Base-by-base conservation (phyloP, 257 asterid species). In the Solanum bulbocastanum region DNA sequence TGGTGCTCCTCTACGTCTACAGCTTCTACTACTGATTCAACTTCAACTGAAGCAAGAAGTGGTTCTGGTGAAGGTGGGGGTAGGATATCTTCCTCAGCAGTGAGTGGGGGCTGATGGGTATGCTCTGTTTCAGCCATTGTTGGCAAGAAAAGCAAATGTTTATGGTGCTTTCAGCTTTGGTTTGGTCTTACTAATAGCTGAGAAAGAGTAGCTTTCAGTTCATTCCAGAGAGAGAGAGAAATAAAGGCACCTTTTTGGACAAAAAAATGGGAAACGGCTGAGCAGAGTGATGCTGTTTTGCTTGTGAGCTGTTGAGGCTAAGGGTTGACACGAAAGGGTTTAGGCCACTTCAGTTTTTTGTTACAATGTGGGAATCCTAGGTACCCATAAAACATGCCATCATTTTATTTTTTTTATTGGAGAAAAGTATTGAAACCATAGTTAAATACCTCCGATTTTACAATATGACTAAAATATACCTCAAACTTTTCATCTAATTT, bases 21-120 rank as follows among this genome's bases (percentile, higher is more conserved):
- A 73, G 87, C 89, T 15, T 78, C 88, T 27, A 89, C 40, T 10
- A 81, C 83, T 58, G 88, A 86, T 23, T 84, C 75, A 23, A 89
- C 65, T 10, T 87, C 91, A 36, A 93, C 92, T 4, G 96, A 90
- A 10, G 98, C 98, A 66, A 94, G 93, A 42, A 93, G 98, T 81
- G 98, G 93, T 33, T 91, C 96, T 79, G 91, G 75, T 14, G 89
- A 87, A 10, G 90, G 30, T 27, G 89, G 23, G 6, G 83, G 32
- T 39, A 60, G 73, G 33, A 62, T 88, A 8, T 89, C 42, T 30
- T 88, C 89, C 79, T 88, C 91, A 68, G 82, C 56, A 75, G 90
- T 8, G 58, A 90, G 14, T 44, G 40, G 89, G 65, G 91, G 93
- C 39, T 83, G 92, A 60, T 40, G 90, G 33, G 84, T 25, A 86